phyloP scores from a whole-genome alignment of 1,284 basidiomycete species.

The Taiwanofungus camphoratus region DNA sequence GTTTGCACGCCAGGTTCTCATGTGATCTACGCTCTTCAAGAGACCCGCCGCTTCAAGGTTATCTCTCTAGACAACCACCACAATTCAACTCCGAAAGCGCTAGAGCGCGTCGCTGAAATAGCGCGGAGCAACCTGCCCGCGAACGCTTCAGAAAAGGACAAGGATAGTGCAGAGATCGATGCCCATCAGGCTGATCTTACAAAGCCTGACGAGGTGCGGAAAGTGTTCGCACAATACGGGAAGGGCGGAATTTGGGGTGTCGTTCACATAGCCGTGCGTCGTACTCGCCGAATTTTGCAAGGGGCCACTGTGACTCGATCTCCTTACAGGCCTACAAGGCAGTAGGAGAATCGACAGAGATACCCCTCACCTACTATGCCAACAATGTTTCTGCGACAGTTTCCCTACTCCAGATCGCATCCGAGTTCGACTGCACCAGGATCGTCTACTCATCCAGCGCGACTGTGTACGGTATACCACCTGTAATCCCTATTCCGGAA shows the following conservation, averaged over 20 bases:
- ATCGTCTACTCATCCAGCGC: constrained; percentile 98
- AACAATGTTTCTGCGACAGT: constrained; percentile 89
- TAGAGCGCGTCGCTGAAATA: constrained; percentile 72
- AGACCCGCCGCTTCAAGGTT: constrained; percentile 86
- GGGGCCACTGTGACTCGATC: constrained; percentile 1
- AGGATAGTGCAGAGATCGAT: constrained; percentile 67
- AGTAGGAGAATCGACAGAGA: constrained; percentile 95
- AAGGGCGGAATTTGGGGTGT: constrained; percentile 97
- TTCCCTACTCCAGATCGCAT: constrained; percentile 81
- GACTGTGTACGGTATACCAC: constrained; percentile 97
- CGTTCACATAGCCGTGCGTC: constrained; percentile 85
- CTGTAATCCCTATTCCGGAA: constrained; percentile 92
- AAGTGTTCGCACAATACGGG: constrained; percentile 79
- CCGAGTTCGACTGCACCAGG: constrained; percentile 75
- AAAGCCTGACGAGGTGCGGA: constrained; percentile 60
- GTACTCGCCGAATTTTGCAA: not conserved
- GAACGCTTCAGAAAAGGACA: constrained; percentile 58
- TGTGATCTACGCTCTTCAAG: constrained; percentile 80
- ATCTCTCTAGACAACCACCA: constrained; percentile 92
- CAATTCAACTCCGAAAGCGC: constrained; percentile 79
- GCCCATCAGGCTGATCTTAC: constrained; percentile 73
- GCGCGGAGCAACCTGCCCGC: constrained; percentile 65
- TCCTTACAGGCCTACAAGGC: constrained; percentile 84
- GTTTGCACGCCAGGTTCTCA: constrained; percentile 66
- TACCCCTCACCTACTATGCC: constrained; percentile 88